Conservation (phyloP, 169 alveolate species). For the Toxoplasma gondii region DNA sequence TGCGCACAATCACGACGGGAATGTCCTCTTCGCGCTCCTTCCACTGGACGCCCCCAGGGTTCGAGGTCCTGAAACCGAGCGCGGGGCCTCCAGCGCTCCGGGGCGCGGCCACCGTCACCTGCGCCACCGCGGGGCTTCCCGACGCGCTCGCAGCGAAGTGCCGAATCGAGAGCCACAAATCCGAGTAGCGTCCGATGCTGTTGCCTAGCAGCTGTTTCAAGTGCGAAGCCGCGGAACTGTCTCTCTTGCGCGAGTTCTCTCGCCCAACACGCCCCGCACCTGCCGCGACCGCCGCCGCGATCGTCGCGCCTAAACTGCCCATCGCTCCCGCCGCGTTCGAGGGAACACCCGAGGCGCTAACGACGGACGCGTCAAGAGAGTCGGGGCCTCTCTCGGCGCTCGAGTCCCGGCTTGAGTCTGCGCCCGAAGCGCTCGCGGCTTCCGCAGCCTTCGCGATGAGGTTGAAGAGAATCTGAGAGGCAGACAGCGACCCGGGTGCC, state of each 20-base stretch:
- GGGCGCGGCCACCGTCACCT: not conserved
- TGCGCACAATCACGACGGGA: not conserved
- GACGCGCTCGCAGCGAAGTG: not conserved
- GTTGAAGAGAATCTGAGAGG: constrained; percentile 6
- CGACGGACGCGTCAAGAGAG: not conserved
- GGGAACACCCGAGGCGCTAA: not conserved
- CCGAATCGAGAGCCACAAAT: constrained; percentile 25
- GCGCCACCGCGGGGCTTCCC: not conserved
- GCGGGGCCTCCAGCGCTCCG: not conserved
- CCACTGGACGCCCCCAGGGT: not conserved
- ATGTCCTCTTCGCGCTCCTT: not conserved
- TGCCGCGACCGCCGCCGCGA: not conserved
- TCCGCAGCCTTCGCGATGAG: not conserved
- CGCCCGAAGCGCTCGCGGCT: not conserved
- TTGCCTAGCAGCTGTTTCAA: not conserved
- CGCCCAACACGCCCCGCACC: not conserved
- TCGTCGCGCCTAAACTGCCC: not conserved
- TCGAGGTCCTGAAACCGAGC: not conserved
- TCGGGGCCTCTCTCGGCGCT: not conserved
- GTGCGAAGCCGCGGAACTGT: not conserved
- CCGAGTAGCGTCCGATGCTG: constrained; percentile 29
- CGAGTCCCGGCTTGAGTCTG: not conserved
- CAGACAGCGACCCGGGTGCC: constrained; percentile 1
- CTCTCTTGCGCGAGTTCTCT: not conserved
- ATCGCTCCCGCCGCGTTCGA: not conserved